Evolutionary conservation across 2,329 filamentous ascomycete genomes (phyloP).

Genomic region (Myriosclerotinia duriaeana): DNA sequence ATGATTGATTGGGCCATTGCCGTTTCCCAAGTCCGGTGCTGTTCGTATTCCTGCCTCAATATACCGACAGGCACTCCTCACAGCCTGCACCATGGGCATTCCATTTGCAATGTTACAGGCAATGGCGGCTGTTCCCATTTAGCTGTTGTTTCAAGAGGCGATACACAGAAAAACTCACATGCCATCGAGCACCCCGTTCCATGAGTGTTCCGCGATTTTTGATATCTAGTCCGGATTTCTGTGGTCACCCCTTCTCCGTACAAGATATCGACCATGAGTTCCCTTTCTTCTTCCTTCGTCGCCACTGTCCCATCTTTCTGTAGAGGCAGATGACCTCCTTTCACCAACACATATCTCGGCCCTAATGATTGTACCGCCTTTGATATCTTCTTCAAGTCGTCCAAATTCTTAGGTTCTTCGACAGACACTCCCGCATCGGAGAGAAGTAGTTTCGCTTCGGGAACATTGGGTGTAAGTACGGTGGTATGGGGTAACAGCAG

Average conservation of each 20-base stretch:
- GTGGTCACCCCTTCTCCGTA: slow-evolving; percentile 59
- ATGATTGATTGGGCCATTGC: slow-evolving; percentile 73
- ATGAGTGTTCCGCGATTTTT: slow-evolving; percentile 78
- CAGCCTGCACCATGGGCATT: slow-evolving; percentile 55
- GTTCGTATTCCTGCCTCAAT: slow-evolving; percentile 67
- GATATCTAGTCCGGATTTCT: slow-evolving; percentile 68
- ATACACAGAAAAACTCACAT: slow-evolving; percentile 54
- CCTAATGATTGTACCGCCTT: slow-evolving; percentile 66
- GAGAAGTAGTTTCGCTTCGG: slow-evolving; percentile 68
- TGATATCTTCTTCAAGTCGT: slow-evolving; percentile 69
- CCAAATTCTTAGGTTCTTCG: slow-evolving; percentile 53
- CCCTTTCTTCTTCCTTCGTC: slow-evolving; percentile 55
- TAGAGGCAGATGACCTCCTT: slow-evolving; percentile 87
- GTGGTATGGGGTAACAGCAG: slow-evolving; percentile 65
- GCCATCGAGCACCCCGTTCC: slow-evolving; percentile 94
- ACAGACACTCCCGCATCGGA: slow-evolving; percentile 48
- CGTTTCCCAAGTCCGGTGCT: slow-evolving; percentile 50
- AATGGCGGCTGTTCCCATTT: slow-evolving; percentile 57
- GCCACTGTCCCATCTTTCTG: slow-evolving; percentile 61
- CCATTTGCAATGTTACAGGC: slow-evolving; percentile 69
- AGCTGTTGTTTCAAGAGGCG: slow-evolving; percentile 1
- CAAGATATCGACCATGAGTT: slow-evolving; percentile 75
- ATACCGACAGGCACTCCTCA: slow-evolving; percentile 68
- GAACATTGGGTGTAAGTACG: slow-evolving; percentile 74
- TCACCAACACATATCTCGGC: slow-evolving; percentile 78